Evolutionary conservation across 208 protist species (phyloP).

Genomic region (Trichomonas gallinae): DNA sequence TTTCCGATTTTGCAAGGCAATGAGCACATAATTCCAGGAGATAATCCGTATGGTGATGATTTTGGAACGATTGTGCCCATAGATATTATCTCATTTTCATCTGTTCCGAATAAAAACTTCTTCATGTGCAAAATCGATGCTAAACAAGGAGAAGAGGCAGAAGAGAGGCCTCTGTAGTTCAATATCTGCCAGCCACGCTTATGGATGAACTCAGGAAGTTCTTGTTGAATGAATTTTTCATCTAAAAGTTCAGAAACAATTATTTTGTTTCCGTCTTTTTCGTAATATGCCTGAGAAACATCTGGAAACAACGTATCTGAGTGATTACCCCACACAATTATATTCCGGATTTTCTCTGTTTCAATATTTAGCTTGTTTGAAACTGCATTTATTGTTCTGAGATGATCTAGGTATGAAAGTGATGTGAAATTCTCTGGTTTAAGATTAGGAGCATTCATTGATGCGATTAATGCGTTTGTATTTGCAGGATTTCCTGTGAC

Average conservation of each 20-base stretch:
- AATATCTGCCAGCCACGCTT: conserved; percentile 52
- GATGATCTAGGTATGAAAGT: not conserved
- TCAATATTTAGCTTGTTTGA: not conserved
- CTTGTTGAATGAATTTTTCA: not conserved
- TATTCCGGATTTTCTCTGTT: not conserved
- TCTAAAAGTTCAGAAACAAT: not conserved
- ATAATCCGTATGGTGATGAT: not conserved
- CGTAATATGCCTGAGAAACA: conserved; percentile 36
- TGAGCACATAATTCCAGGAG: not conserved
- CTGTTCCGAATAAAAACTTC: conserved; percentile 54
- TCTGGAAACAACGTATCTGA: not conserved
- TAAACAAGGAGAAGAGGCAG: conserved; percentile 71
- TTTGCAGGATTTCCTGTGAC: conserved; percentile 1
- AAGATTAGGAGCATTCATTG: not conserved
- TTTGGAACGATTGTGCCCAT: conserved; percentile 53
- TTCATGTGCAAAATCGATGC: conserved; percentile 50
- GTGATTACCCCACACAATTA: conserved; percentile 5
- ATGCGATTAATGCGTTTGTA: not conserved
- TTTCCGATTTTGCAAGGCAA: not conserved
- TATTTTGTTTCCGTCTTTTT: not conserved
- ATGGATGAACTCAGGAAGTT: not conserved
- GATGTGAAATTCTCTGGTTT: not conserved
- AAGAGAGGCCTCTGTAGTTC: conserved; percentile 56
- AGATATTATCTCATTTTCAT: conserved; percentile 50
- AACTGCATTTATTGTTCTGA: not conserved